Evolutionary conservation across 345 rosid genomes (phyloP), one percentile per base, ranked within the genome.

Genomic region (Populus deltoides): DNA sequence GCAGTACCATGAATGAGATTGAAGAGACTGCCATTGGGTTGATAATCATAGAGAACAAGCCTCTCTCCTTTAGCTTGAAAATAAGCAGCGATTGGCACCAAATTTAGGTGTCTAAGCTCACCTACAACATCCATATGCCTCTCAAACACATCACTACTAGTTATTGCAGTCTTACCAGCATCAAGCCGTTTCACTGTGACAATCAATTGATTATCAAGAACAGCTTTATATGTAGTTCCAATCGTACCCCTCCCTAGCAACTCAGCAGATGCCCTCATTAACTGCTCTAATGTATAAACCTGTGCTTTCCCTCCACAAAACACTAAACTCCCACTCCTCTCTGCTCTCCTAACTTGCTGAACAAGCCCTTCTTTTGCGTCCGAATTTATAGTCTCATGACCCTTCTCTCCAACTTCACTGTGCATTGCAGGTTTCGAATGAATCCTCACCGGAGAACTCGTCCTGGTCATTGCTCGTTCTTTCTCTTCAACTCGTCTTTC

Each of bases 261-360:
- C 91, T 93, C 99, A 5, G 99, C 99, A 1, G 99, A 96, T 29
- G 93, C 98, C 77, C 91, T 80, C 99, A 93, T 92, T 53, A 92
- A 83, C 87, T 93, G 97, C 82, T 96, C 97, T 53, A 96, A 39
- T 8, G 88, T 89, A 66, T 93, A 96, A 31, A 84, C 74, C 24
- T 85, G 86, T 4, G 81, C 69, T 75, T 82, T 90, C 39, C 88
- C 91, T 15, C 83, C 85, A 36, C 90, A 89, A 67, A 89, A 88
- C 57, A 90, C 88, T 55, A 94, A 74, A 79, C 51, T 82, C 72
- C 98, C 94, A 41, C 97, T 90, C 83, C 72, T 53, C 80, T 79
- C 47, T 77, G 78, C 45, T 74, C 73, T 66, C 72, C 80, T 49
- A 75, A 76, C 68, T 67, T 82, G 88, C 11, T 81, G 80, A 36